phyloP scores from a whole-genome alignment of 805 yeast genomes.

The Candida insectorum region DNA sequence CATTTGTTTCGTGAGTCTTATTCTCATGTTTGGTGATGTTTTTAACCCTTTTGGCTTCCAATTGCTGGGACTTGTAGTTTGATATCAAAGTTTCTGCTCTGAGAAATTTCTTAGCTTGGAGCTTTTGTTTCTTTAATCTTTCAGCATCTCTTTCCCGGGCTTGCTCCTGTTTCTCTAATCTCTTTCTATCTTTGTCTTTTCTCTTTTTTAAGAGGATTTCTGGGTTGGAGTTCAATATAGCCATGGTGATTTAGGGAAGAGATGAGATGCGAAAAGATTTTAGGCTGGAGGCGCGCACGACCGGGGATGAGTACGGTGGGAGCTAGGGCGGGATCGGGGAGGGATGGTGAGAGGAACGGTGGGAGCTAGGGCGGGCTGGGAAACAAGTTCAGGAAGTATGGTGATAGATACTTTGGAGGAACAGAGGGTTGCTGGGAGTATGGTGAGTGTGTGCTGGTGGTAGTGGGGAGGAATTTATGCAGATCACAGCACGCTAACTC shows the following conservation, averaged over 20 bases:
- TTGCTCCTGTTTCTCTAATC: constrained; percentile 69
- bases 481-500: too few relatives aligned
- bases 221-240: constrained; percentile 63
- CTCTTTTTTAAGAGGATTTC: constrained; percentile 76
- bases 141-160: constrained; percentile 50
- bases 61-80: constrained; percentile 57
- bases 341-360: too few relatives aligned
- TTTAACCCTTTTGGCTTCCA: constrained; percentile 66
- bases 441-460: too few relatives aligned
- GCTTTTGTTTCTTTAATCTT: constrained; percentile 38
- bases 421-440: too few relatives aligned
- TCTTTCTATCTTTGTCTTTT: constrained; percentile 70
- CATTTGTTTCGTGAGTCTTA: constrained; percentile 20
- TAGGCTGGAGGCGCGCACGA: too few relatives aligned
- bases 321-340: too few relatives aligned
- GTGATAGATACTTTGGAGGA: too few relatives aligned
- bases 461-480: too few relatives aligned
- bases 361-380: too few relatives aligned
- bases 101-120: constrained; percentile 52
- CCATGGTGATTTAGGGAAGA: constrained; percentile 30
- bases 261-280: constrained; percentile 5
- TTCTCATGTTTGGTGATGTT: constrained; percentile 57
- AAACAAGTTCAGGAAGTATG: too few relatives aligned
- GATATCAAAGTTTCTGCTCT: constrained; percentile 76
- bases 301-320: too few relatives aligned